Percentiles rank a stretch among this genome's conserved stretches.
These are phyloP conservation scores for Drechslerella stenobrocha DNA, from an alignment of 2,329 filamentous ascomycete species.

Conservation along the genomic window DNA sequence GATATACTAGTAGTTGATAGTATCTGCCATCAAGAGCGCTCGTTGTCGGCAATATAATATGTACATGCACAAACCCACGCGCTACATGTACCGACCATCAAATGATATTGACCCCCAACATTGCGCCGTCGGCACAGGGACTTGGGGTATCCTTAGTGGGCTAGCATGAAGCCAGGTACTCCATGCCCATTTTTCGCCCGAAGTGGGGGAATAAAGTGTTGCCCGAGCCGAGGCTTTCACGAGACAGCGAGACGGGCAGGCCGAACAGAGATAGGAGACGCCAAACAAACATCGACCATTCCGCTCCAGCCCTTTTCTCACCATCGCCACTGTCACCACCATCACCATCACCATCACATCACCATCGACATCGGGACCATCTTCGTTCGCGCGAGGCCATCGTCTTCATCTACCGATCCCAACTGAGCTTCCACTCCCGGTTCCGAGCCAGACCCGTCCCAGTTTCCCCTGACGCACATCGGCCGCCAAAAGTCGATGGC, in stretches of 20 bases:
- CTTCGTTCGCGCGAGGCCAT: slow-evolving; percentile 7
- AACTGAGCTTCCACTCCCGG: too few relatives aligned
- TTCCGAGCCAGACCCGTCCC: too few relatives aligned
- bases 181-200: too few relatives aligned
- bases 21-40: too few relatives aligned
- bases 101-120: too few relatives aligned
- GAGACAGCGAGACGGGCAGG: slow-evolving; percentile 22
- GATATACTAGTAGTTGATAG: slow-evolving; percentile 4
- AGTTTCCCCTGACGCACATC: slow-evolving; percentile 1
- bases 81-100: too few relatives aligned
- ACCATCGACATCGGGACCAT: slow-evolving; percentile 31
- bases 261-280: slow-evolving; percentile 21
- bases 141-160: too few relatives aligned
- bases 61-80: too few relatives aligned
- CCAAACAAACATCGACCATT: slow-evolving; percentile 28
- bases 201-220: slow-evolving; percentile 18
- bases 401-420: background rate
- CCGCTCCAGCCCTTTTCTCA: slow-evolving; percentile 24
- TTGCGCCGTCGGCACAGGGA: too few relatives aligned
- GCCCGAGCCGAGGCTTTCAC: slow-evolving; percentile 48
- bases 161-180: too few relatives aligned
- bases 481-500: slow-evolving; percentile 38
- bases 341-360: slow-evolving; percentile 24
- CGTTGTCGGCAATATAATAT: too few relatives aligned
- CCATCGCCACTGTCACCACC: too few relatives aligned